Conservation (phyloP, 78 protist species). For the Dictyostelium intermedium region DNA sequence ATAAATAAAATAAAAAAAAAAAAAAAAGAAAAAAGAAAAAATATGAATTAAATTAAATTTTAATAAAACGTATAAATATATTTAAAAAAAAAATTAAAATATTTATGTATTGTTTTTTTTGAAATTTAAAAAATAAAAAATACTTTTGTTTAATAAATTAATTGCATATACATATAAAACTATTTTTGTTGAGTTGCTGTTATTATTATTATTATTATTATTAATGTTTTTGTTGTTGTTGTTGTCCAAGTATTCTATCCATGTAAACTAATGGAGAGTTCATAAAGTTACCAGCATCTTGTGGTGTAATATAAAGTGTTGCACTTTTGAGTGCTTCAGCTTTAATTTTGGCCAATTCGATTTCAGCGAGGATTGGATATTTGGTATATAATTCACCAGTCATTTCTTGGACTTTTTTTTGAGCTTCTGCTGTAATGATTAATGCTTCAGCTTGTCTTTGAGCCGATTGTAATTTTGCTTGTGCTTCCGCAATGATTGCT, state of each 20-base stretch:
- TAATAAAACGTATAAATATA: not conserved
- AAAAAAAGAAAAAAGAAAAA: not conserved
- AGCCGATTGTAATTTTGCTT: conserved; percentile 32
- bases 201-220: no score
- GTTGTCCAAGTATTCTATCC: not conserved
- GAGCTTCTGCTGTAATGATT: conserved; percentile 39
- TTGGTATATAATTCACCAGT: conserved; percentile 38
- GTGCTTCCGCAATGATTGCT: conserved; percentile 12
- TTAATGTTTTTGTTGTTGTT: not conserved
- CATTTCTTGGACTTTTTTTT: conserved; percentile 36
- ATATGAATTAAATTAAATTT: not conserved
- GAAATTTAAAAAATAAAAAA: not conserved
- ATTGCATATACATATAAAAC: not conserved
- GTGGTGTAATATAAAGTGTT: conserved; percentile 6
- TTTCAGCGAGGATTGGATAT: conserved; percentile 19
- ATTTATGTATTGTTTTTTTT: not conserved
- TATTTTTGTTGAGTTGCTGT: not conserved
- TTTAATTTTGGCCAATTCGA: conserved; percentile 46
- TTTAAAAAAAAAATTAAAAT: not conserved
- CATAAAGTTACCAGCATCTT: conserved; percentile 47
- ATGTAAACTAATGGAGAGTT: conserved; percentile 5
- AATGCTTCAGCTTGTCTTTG: conserved; percentile 47
- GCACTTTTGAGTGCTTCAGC: not conserved
- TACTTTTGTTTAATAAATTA: not conserved
- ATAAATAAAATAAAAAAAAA: not conserved